A percentile compares a stretch with the other conserved stretches of the same genome.
Conservation (phyloP, 2,329 filamentous ascomycete species). For the Hymenoscyphus occultus region DNA sequence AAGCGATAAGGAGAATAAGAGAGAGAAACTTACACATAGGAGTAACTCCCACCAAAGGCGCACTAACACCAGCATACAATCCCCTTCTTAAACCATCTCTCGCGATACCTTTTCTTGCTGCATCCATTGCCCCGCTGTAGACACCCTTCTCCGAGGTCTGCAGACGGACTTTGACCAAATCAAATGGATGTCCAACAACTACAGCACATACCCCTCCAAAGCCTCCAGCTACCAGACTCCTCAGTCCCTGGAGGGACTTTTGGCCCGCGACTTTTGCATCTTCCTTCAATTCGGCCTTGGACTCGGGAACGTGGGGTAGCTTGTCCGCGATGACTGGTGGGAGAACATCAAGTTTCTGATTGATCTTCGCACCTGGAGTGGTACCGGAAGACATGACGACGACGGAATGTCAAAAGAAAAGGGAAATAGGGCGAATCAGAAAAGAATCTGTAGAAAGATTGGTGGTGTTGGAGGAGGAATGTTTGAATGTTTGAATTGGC, state of each 20-base stretch:
- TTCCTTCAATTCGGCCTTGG: conserved; percentile 35
- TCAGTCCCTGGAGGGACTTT: conserved; percentile 56
- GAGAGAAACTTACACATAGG: conserved; percentile 81
- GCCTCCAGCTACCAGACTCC: conserved; percentile 83
- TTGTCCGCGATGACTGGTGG: conserved; percentile 29
- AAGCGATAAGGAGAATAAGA: not conserved
- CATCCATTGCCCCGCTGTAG: conserved; percentile 86
- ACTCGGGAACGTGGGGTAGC: conserved; percentile 36
- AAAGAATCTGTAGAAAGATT: not conserved
- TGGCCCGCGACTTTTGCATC: conserved; percentile 30
- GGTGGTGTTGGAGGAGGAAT: not conserved
- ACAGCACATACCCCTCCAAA: conserved; percentile 94
- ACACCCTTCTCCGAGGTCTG: conserved; percentile 95
- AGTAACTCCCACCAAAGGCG: conserved; percentile 90
- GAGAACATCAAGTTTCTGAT: conserved; percentile 31
- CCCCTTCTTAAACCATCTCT: conserved; percentile 78
- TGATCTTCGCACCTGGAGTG: conserved; percentile 28
- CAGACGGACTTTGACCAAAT: conserved; percentile 94
- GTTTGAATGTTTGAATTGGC: not conserved
- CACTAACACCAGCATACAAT: conserved; percentile 94
- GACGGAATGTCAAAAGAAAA: not conserved
- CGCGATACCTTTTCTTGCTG: conserved; percentile 83
- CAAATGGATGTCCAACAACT: conserved; percentile 92
- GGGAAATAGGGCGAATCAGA: not conserved
- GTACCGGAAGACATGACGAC: conserved; percentile 27